These are phyloP conservation scores for Quercus bicolor DNA, from an alignment of 306 rosid species.

Conservation along the genomic window DNA sequence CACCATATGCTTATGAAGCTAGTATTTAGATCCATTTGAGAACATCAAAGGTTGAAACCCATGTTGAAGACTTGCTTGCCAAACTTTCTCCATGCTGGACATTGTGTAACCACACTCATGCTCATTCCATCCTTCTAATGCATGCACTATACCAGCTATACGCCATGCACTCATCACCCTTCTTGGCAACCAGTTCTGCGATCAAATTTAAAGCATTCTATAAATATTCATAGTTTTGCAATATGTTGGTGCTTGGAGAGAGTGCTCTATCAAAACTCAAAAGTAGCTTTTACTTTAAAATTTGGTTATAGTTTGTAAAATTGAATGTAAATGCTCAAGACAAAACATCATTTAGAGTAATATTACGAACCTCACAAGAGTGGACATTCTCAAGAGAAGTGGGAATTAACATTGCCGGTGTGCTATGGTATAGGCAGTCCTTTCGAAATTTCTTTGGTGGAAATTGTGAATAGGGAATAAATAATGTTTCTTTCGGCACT, in stretches of 20 bases:
- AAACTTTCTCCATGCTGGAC: conserved; percentile 43
- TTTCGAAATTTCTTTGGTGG: conserved; percentile 62
- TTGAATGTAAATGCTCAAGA: too few species aligned
- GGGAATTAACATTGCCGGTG: conserved; percentile 72
- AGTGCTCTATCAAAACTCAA: too few species aligned
- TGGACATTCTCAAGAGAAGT: conserved; percentile 45
- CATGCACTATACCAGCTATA: conserved; percentile 65
- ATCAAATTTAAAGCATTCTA: neutral
- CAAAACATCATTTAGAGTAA: too few species aligned
- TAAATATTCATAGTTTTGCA: neutral
- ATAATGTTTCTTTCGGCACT: conserved; percentile 64
- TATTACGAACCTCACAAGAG: conserved; percentile 66
- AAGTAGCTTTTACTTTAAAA: too few species aligned
- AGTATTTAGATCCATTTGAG: neutral
- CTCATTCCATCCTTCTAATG: conserved; percentile 54
- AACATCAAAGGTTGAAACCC: conserved; percentile 38
- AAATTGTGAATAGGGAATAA: conserved; percentile 66
- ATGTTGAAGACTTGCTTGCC: conserved; percentile 57
- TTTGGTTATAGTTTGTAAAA: too few species aligned
- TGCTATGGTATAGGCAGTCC: conserved; percentile 61
- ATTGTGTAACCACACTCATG: conserved; percentile 55
- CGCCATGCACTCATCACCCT: conserved; percentile 83
- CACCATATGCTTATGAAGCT: too few species aligned
- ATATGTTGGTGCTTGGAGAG: too few species aligned
- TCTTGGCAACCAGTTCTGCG: conserved; percentile 70